Conservation (phyloP, 352 stramenopile species). For the Phytophthora chlamydospora region DNA sequence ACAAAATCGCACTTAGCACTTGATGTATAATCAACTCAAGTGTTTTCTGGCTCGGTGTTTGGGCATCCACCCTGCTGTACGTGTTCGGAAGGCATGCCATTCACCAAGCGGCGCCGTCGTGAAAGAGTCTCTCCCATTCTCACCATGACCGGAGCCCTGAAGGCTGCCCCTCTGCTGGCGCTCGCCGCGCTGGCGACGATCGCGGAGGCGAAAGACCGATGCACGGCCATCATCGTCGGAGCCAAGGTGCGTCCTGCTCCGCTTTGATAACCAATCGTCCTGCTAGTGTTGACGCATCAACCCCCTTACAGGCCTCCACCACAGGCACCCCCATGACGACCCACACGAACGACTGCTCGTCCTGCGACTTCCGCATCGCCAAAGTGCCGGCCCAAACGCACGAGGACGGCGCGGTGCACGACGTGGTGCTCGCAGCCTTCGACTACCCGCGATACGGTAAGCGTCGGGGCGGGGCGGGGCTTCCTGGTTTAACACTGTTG, state of each 20-base stretch:
- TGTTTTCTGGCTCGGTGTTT: too few species aligned
- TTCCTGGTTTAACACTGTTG: slow-evolving; percentile 3
- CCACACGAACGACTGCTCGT: slow-evolving; percentile 85
- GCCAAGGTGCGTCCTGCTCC: slow-evolving; percentile 49
- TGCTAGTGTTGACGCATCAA: slow-evolving; percentile 16
- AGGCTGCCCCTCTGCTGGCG: slow-evolving; percentile 11
- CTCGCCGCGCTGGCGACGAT: slow-evolving; percentile 24
- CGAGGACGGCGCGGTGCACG: slow-evolving; percentile 44
- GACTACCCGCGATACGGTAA: slow-evolving; percentile 83
- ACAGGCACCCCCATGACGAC: slow-evolving; percentile 80
- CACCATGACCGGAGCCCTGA: slow-evolving; percentile 16
- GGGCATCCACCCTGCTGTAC: too few species aligned
- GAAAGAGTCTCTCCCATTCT: slow-evolving; percentile 9
- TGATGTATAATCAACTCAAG: too few species aligned
- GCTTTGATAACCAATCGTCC: neutral
- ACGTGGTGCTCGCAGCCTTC: slow-evolving; percentile 61
- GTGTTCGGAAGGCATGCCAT: neutral
- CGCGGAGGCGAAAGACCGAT: slow-evolving; percentile 57
- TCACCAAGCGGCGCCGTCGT: slow-evolving; percentile 4
- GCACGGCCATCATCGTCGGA: slow-evolving; percentile 82
- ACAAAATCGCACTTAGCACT: too few species aligned
- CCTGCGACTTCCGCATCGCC: slow-evolving; percentile 82
- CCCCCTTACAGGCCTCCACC: slow-evolving; percentile 50
- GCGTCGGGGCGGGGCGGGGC: neutral
- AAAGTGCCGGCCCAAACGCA: slow-evolving; percentile 75